Base-by-base conservation (phyloP, 176 grass and related monocot species). In the Melocanna baccifera region DNA sequence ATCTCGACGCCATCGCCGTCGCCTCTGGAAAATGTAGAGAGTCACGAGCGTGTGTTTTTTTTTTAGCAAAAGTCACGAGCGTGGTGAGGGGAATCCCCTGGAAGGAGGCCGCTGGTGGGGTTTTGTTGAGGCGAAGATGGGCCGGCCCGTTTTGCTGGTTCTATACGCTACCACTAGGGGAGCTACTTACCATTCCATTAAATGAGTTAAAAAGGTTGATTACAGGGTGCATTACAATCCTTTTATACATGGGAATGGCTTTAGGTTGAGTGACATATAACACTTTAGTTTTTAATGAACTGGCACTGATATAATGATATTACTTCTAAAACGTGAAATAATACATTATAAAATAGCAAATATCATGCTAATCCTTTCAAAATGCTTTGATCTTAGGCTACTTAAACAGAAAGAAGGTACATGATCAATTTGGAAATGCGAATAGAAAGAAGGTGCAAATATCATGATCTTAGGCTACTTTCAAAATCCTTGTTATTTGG, bases 371-470 rank as follows among this genome's bases (percentile, higher is more conserved):
- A 80, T n/a, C n/a, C n/a, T 15, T 66, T 84, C 4, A 55, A 79
- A 84, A 66, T 73, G 46, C 25, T 73, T 84, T 66, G 66, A 23
- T 9, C 15, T 67, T 64, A 45, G 11, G 2, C 23, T 52, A 79
- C 15, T 80, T 20, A 10, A 34, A 67, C 30, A 25, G 26, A 81
- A n/a, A 63, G 15, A 45, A 29, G 22, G 45, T 23, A 57, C 18
- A 53, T 13, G 15, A 23, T 43, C 28, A 73, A 68, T 74, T 72
- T 41, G 48, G 26, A 77, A 82, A 71, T 68, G 71, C 84, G 69
- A 80, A n/a, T n/a, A n/a, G n/a, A n/a, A n/a, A n/a, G n/a, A n/a
- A n/a, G n/a, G n/a, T n/a, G n/a, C n/a, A n/a, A n/a, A n/a, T n/a
- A n/a, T n/a, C n/a, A n/a, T n/a, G n/a, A n/a, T n/a, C n/a, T n/a